A percentile compares a stretch with the other conserved stretches of the same genome.
Conservation (phyloP, 1,139 yeast genomes). For the Pichia sp. region DNA sequence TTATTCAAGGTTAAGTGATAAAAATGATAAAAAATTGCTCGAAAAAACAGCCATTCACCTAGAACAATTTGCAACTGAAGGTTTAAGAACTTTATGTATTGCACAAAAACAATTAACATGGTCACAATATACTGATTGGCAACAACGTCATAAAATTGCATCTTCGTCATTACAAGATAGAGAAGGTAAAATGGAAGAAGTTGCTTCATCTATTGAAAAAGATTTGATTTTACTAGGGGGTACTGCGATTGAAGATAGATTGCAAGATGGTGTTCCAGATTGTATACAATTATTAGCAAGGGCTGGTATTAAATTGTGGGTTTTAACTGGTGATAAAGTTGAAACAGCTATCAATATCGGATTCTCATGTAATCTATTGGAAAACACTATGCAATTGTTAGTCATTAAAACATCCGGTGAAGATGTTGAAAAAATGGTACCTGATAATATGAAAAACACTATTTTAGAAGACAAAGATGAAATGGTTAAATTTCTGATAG, state of each 20-base stretch:
- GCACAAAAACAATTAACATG: conserved; percentile 72
- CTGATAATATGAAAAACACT: conserved; percentile 32
- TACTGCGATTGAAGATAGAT: conserved; percentile 93
- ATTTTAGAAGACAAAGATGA: conserved; percentile 35
- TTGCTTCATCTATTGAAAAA: conserved; percentile 75
- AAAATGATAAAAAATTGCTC: conserved; percentile 38
- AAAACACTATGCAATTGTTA: conserved; percentile 78
- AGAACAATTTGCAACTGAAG: conserved; percentile 94
- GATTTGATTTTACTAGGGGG: conserved; percentile 78
- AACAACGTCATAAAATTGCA: conserved; percentile 61
- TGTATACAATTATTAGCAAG: conserved; percentile 75
- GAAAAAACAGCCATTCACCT: conserved; percentile 75
- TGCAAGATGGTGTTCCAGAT: conserved; percentile 95
- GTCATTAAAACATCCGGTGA: conserved; percentile 52
- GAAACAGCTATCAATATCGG: conserved; percentile 98
- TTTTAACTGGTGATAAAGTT: conserved; percentile 92
- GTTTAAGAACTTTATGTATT: conserved; percentile 87
- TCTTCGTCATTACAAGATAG: conserved; percentile 69
- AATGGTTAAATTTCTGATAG: conserved; percentile 51
- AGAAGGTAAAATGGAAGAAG: conserved; percentile 69
- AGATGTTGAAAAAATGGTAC: conserved; percentile 32
- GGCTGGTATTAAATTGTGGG: conserved; percentile 97
- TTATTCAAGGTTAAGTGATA: conserved; percentile 55
- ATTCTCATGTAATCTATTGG: conserved; percentile 84
- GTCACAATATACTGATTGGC: conserved; percentile 62